Percentiles rank a stretch among this genome's conserved stretches.
Conservation (phyloP, 78 protist species). For the Monosiga brevicollis region DNA sequence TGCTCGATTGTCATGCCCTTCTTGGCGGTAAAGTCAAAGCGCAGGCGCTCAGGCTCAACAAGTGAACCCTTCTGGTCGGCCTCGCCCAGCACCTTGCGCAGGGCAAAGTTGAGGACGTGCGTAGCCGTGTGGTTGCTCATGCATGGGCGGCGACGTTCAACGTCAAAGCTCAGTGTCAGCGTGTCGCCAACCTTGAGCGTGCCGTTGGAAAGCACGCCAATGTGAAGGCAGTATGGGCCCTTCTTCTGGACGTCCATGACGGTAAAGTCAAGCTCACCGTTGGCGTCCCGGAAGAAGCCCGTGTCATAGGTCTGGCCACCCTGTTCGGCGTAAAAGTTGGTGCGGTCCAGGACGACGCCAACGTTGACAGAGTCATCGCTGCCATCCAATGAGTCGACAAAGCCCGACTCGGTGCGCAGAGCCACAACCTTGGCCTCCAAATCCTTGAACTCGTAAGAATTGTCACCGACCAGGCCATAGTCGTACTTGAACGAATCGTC, state of each 20-base stretch:
- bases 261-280: slow-evolving; percentile 22
- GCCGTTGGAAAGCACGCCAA: slow-evolving; percentile 59
- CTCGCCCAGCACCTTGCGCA: slow-evolving; percentile 56
- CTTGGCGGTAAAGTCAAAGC: slow-evolving; percentile 82
- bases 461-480: not conserved
- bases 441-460: not conserved
- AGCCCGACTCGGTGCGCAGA: slow-evolving; percentile 41
- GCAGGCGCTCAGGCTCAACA: slow-evolving; percentile 55
- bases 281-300: slow-evolving; percentile 47
- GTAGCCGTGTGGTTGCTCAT: slow-evolving; percentile 90
- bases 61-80: slow-evolving; percentile 80
- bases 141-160: slow-evolving; percentile 50
- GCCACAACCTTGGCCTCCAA: slow-evolving; percentile 56
- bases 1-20: slow-evolving; percentile 38
- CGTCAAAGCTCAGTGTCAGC: slow-evolving; percentile 21
- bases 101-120: slow-evolving; percentile 85
- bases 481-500: slow-evolving; percentile 42
- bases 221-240: slow-evolving; percentile 85
- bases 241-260: slow-evolving; percentile 55
- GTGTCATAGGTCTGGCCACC: slow-evolving; percentile 92
- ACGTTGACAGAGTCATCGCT: not conserved
- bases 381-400: slow-evolving; percentile 23
- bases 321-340: slow-evolving; percentile 85
- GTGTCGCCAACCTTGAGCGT: slow-evolving; percentile 49
- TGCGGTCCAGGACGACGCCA: slow-evolving; percentile 67